Evolutionary conservation across 805 yeast genomes (phyloP), one percentile per base, ranked within the genome.

Genomic region (Barnettozyma wickerhamii): DNA sequence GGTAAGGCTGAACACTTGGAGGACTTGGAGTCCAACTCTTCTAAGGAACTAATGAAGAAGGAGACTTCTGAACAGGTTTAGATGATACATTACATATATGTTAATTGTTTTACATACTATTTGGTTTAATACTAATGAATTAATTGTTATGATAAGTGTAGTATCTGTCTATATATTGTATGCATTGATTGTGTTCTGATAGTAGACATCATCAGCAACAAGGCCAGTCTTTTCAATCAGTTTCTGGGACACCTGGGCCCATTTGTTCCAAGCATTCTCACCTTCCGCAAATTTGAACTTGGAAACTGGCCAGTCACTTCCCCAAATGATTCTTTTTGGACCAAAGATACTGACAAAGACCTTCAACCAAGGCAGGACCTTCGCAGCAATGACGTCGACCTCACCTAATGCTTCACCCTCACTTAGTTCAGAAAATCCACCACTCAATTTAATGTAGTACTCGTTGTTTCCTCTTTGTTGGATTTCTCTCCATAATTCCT

Each of bases 251-350:
- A 60, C 42, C 3, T 23, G 27, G 4, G 42, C 40, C 68, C 68
- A 64, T 23, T 47, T 55, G 3, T 33, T 19, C 39, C 52, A 52
- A 2, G 56, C 42, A 12, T 34, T 35, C 1, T 35, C 37, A 4
- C 23, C 33, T 12, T 51, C 49, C 4, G 42, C 37, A 34, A 59
- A 19, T 38, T 59, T 58, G 36, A 50, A 13, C 1, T 45, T 46
- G 5, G 68, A 63, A 6, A 69, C 69, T 3, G 75, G 75, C 73
- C 73, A 69, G 45, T 69, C 71, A 43, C 71, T 65, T 4, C 71
- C 74, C 64, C 66, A 69, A 10, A 69, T 55, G 10, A 65, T 47
- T 9, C 56, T 46, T 4, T 58, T 53, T 5, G 43, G 46, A 29
- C 69, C 71, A 56, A 56, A 64, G n/a, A 29, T 13, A 1, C 58